Evolutionary conservation across 345 rosid genomes (phyloP).

Genomic region (Eutrema yunnanense): DNA sequence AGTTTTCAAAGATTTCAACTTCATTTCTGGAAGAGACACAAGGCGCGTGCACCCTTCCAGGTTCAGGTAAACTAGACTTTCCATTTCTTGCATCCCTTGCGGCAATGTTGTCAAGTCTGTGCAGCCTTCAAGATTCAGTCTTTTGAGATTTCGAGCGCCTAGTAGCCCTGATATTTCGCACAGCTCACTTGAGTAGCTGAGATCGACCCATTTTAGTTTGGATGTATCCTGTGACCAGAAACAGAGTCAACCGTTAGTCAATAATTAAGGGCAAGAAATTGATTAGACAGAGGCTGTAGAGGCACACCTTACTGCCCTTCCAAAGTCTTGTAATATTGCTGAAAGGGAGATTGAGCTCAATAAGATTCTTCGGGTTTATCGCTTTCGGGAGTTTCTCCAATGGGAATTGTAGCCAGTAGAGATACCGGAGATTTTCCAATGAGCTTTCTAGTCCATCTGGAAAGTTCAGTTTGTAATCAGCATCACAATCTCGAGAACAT

Average conservation of each 20-base stretch:
- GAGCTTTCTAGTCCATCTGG: background rate
- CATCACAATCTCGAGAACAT: background rate
- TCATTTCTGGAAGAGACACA: background rate
- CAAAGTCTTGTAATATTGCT: slow-evolving; percentile 19
- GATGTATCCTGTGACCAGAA: slow-evolving; percentile 8
- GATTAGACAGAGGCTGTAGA: too few relatives aligned
- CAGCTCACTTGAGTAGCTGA: background rate
- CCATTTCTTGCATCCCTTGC: background rate
- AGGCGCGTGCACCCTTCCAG: slow-evolving; percentile 7
- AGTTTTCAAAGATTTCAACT: background rate
- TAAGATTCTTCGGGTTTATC: background rate
- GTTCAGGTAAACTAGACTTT: background rate
- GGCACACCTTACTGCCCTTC: background rate
- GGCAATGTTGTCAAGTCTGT: background rate
- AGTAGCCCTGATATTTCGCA: slow-evolving; percentile 1
- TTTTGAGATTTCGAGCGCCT: slow-evolving; percentile 3
- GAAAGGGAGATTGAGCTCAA: background rate
- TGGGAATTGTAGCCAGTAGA: slow-evolving; percentile 19
- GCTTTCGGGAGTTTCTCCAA: slow-evolving; percentile 11
- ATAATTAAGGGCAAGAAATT: background rate
- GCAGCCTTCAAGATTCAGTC: background rate
- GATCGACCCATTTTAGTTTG: slow-evolving; percentile 12
- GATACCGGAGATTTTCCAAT: background rate
- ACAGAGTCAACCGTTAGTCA: background rate
- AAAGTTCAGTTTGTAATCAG: background rate